Conservation (phyloP, 2,329 filamentous ascomycete genomes). For the Diaporthe destruens region DNA sequence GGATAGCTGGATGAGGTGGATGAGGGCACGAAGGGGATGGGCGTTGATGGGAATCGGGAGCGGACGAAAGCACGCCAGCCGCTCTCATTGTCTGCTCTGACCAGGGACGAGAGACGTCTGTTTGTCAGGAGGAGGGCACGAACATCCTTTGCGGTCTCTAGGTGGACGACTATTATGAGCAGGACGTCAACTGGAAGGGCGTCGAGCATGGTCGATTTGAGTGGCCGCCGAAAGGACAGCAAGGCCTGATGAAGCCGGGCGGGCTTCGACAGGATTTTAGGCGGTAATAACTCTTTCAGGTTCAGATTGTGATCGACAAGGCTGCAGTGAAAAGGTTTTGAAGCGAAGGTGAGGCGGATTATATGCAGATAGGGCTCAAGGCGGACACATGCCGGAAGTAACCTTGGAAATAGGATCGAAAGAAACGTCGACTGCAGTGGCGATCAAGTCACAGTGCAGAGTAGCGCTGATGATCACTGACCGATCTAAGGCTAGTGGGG, state of each 20-base stretch:
- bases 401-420: no score
- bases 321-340: accelerated
- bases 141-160: conserved; percentile 63
- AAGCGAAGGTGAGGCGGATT: neutral
- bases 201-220: conserved; percentile 49
- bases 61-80: conserved; percentile 66
- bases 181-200: conserved; percentile 64
- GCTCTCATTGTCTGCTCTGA: conserved; percentile 49
- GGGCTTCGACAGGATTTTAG: neutral
- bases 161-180: conserved; percentile 60
- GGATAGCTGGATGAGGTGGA: conserved; percentile 34
- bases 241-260: neutral
- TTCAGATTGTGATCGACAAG: neutral
- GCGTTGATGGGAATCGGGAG: conserved; percentile 57
- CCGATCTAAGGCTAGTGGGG: neutral
- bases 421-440: conserved; percentile 12
- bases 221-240: neutral
- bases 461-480: no score
- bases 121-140: conserved; percentile 57
- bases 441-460: conserved; percentile 34
- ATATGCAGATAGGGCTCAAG: neutral
- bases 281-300: neutral
- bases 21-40: conserved; percentile 47
- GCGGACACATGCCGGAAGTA: no score
- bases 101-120: conserved; percentile 54